Base-by-base conservation (phyloP, 208 protist species). In the Leishmania lainsoni region DNA sequence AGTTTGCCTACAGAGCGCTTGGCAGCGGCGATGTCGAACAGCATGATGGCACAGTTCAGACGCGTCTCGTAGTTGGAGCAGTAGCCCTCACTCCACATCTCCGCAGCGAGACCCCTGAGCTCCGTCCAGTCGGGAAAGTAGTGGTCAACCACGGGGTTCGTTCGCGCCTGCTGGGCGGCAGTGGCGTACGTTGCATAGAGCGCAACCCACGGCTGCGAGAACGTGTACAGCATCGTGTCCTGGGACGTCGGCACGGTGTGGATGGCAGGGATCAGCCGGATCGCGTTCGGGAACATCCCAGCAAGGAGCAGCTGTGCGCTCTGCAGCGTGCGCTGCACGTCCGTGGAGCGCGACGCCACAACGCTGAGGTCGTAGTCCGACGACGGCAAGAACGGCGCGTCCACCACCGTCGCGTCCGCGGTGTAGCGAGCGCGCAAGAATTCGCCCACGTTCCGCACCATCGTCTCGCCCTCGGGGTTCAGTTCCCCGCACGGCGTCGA, bases 251-350 rank as follows among this genome's bases (percentile, higher is more conserved):
- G 14, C 9, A 80, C 63, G 26, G 87, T 91, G 84, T 90, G 85
- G 56, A 94, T 83, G 45, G 81, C 91, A 29, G 91, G 89, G 63
- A 85, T 85, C 65, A 83, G 79, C 75, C 76, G 56, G 75, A 72
- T 83, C 10, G 73, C 32, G 29, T 29, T 71, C 29, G 80, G 79
- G 78, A 90, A 92, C 51, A 88, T 70, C 17, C 89, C 89, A 42
- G 48, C 61, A 17, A 92, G 75, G 29, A 92, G 77, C 42, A 81
- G 75, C 17, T 79, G 70, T 5, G 86, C 86, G 61, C 89, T 92
- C 76, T 92, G 89, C 81, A 92, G 66, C 42, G 86, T 92, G 78
- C 90, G 90, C 17, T 77, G 63, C 73, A 89, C 65, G 68, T 89
- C 87, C n/a, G 85, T 91, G 22, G 90, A 91, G 61, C 86, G 87